Evolutionary conservation across 495 filamentous ascomycete species (phyloP), one percentile per base, ranked within the genome.

Genomic region (Echria macrotheca): DNA sequence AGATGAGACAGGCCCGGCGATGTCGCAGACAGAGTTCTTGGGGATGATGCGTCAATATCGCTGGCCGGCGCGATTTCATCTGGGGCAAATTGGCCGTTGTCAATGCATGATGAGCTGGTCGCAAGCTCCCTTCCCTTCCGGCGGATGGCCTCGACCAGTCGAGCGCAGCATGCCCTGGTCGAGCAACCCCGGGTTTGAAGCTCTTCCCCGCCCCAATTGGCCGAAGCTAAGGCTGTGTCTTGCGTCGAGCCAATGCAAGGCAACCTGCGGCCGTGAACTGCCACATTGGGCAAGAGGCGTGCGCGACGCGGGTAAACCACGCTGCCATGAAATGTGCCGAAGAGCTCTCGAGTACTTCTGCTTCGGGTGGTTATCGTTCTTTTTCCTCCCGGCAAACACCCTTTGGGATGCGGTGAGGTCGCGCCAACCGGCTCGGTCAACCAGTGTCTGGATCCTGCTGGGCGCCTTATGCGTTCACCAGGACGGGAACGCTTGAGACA

Each of bases 101-200:
- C 50, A 67, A 46, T 46, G 44, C 44, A 46, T 61, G 68, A 69
- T 67, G 61, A 62, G 58, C 41, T 70, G 67, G 59, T 59, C 38
- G 50, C 11, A 28, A 36, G 4, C 15, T 18, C 26, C 26, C 26
- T 18, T 42, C 42, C 6, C 15, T n/a, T n/a, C n/a, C n/a, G n/a
- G n/a, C n/a, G n/a, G n/a, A n/a, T n/a, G n/a, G n/a, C n/a, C n/a
- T n/a, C n/a, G n/a, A 37, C 33, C 33, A 37, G 36, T 39, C 19
- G 36, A 18, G 8, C 12, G 38, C 15, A 12, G 38, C 19, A 21
- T 11, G 17, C 38, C 33, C 35, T 18, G 24, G 12, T 2, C 33
- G 21, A 33, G 10, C 33, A 14, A 25, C 25, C 23, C 33, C 25
- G 15, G 11, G 29, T n/a, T 37, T 35, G 8, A 38, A 18, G 8